Evolutionary conservation across 148 eudicot species (phyloP), one percentile per base, ranked within the genome.

Genomic region (Rhododendron molle): DNA sequence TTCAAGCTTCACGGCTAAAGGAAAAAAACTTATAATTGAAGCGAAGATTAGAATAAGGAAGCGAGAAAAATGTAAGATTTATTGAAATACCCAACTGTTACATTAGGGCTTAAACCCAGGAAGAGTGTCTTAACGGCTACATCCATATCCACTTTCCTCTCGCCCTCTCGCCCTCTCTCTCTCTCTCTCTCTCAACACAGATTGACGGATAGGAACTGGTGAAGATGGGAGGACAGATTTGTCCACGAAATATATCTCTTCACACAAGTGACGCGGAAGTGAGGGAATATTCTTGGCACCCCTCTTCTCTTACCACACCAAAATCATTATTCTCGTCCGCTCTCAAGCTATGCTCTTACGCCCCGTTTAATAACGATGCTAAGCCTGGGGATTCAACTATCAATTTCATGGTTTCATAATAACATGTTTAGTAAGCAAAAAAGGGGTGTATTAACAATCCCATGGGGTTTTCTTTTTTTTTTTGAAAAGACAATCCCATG

Each of bases 91-190:
- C 46, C 71, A 34, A 54, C 32, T 60, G 11, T 38, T 82, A 60
- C 74, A 49, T 82, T n/a, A 9, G 74, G 74, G 84, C 23, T 60
- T 58, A 40, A 82, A 60, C 84, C 84, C 74, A 82, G 7, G 49
- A 38, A 36, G 73, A 38, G 36, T 13, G 20, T 60, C 74, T 36
- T 21, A 81, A 81, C 49, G 72, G 73, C 73, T 58, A 38, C 32
- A 54, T 23, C 83, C 83, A 81, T 81, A 56, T 56, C 83, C 47
- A 18, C 72, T 32, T 52, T 21, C 20, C 18, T 13, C 23, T 4
- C 40, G 0, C 30, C 3, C 21, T 32, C 36, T 69, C 74, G 6
- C 49, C 3, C 28, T 23, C 28, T 16, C 8, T 0, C 23, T 67
- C 32, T 0, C 23, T 67, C 32, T 23, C 18, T 13, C 15, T 5